phyloP scores from a whole-genome alignment of 768 basidiomycete genomes.

The Suillus subalutaceus region DNA sequence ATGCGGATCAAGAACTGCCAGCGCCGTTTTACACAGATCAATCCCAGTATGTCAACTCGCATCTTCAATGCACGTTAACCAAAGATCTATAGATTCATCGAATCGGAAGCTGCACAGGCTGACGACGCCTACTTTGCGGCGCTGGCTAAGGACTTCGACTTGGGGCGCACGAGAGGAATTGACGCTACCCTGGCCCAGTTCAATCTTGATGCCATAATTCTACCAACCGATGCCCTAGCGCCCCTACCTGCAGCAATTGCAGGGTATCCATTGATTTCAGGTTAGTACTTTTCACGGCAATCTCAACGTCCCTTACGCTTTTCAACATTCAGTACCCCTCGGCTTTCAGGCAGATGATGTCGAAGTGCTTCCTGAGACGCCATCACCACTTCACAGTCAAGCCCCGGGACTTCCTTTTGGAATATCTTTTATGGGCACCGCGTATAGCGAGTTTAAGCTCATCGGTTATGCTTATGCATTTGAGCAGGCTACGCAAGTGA shows the following conservation, averaged over 20 bases:
- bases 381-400: not conserved
- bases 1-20: slow-evolving; percentile 47
- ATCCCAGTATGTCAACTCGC: slow-evolving; percentile 1
- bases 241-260: not conserved
- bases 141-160: not conserved
- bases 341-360: not conserved
- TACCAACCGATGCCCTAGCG: not conserved
- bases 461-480: not conserved
- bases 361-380: not conserved
- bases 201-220: not conserved
- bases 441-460: not conserved
- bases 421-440: not conserved
- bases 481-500: not conserved
- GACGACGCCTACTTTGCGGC: not conserved
- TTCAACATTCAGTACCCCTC: not conserved
- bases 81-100: not conserved
- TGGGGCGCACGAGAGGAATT: not conserved
- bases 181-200: not conserved
- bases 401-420: not conserved
- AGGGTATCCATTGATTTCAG: not conserved
- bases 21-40: slow-evolving; percentile 33
- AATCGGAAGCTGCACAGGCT: not conserved
- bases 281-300: not conserved
- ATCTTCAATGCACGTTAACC: not conserved
- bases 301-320: not conserved